Evolutionary conservation across 108 stramenopile genomes (phyloP), one percentile per base, ranked within the genome.

Genomic region (Cyclotella choctawhatcheeana): DNA sequence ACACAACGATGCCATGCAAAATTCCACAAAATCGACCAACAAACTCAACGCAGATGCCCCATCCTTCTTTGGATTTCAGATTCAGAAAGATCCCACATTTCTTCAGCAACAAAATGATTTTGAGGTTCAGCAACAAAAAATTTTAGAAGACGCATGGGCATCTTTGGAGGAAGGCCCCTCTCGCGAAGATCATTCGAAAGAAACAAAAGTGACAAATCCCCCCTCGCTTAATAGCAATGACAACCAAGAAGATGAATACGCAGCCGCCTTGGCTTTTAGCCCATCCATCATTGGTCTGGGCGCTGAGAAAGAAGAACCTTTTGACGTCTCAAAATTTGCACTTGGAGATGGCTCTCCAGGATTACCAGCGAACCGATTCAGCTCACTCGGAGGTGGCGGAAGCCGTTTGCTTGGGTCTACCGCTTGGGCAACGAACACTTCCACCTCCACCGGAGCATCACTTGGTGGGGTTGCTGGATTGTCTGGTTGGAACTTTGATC

Each of bases 191-290:
- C 8, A 40, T 8, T 40, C 6, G 8, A 40, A 40, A 8, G 37
- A 40, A 40, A 12, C 37, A 40, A 12, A 40, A 25, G 58, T 43
- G 33, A 40, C 55, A 4, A 22, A 54, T 18, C 21, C 58, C 44
- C 50, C 58, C 3, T 54, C 91, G 1, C 2, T 30, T 14, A 47
- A 47, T 1, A 30, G 29, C 31, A 4, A 17, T 47, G 0, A 29
- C 2, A 44, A 27, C 87, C 27, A 43, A 17, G 71, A 56, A 47
- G 71, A 73, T 47, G 78, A 79, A 40, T 79, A 90, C 58, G 89
- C 94, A 14, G 83, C 77, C 45, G 89, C 86, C 66, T 92, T 88
- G 86, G 91, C 89, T 22, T 89, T 91, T 21, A 94, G 88, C 51
- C 78, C 78, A 29, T 69, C 73, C 6, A 66, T 85, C 60, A 73